A percentile compares a stretch with the other conserved stretches of the same genome.
phyloP scores from a whole-genome alignment of 148 eudicot genomes.

The Fallopia convolvulus region DNA sequence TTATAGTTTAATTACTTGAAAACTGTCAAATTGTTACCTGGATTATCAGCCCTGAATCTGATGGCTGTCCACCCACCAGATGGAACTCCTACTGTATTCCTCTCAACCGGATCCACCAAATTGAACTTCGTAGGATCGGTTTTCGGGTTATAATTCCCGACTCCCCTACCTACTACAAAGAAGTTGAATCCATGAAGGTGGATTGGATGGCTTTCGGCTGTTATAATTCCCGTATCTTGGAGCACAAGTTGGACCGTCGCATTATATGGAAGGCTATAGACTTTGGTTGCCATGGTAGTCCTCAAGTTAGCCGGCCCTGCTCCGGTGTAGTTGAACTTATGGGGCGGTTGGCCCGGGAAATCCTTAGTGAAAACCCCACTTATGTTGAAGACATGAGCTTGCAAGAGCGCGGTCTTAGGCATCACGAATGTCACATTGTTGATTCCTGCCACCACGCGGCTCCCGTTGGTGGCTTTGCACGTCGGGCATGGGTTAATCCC shows the following conservation, averaged over 20 bases:
- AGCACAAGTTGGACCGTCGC: slow-evolving; percentile 49
- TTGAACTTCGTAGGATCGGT: slow-evolving; percentile 39
- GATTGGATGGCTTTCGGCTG: slow-evolving; percentile 51
- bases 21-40: slow-evolving; percentile 26
- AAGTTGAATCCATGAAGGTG: slow-evolving; percentile 57
- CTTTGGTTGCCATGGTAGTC: slow-evolving; percentile 40
- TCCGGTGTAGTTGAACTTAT: slow-evolving; percentile 48
- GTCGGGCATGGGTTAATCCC: slow-evolving; percentile 45
- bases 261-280: slow-evolving; percentile 32
- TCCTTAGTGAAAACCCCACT: slow-evolving; percentile 41
- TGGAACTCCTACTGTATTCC: slow-evolving; percentile 44
- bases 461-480: slow-evolving; percentile 22
- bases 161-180: slow-evolving; percentile 39
- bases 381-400: slow-evolving; percentile 42
- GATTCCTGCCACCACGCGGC: slow-evolving; percentile 41
- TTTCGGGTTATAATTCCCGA: slow-evolving; percentile 38
- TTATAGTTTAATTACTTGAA: not conserved
- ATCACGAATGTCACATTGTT: slow-evolving; percentile 61
- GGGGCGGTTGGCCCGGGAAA: slow-evolving; percentile 52
- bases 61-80: slow-evolving; percentile 57
- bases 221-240: slow-evolving; percentile 35
- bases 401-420: slow-evolving; percentile 50
- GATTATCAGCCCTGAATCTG: slow-evolving; percentile 54
- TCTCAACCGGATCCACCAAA: slow-evolving; percentile 60
- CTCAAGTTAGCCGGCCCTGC: slow-evolving; percentile 34